Evolutionary conservation across 768 basidiomycete species (phyloP), one percentile per base, ranked within the genome.

Genomic region (Leccinum variicolor): DNA sequence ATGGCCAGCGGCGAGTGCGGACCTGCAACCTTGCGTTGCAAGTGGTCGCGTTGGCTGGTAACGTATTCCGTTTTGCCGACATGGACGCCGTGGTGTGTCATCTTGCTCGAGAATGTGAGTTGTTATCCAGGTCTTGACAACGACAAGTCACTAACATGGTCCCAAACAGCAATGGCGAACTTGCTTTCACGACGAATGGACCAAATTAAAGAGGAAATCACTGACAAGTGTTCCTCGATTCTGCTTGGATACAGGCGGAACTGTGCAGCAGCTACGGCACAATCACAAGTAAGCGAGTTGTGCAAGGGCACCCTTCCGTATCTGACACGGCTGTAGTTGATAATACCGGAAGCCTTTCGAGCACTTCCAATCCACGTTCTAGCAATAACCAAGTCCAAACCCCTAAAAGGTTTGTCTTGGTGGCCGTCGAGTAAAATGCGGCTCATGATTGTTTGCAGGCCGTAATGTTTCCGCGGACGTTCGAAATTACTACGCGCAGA

Each of bases 331-430:
- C 3, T 33, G 1, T 64, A 99, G 96, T 74, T 99, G 60, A 90
- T 99, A 59, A 84, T 99, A 25, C 97, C 97, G 6, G 97, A 98
- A 73, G 87, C 90, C 0, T 94, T 94, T 79, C 87, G 89, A 66
- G 81, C 88, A 1, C 80, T 98, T 45, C 92, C 94, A 0, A 78
- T 93, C 17, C 94, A 87, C 69, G 82, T 83, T 3, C 77, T 98
- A 3, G 86, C 86, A 11, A 82, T 98, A 33, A 79, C 89, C 48
- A 99, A 99, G 76, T 83, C 83, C 53, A 96, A 97, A 70, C 87
- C 94, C 19, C 74, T 99, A n/a, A 96, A 97, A 86, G 93, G 96
- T 86, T 67, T 57, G 62, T 55, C 55, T 54, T 52, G 10, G 33
- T 53, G 29, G 39, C n/a, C 5, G 31, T 52, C 47, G 45, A 47